phyloP scores from a whole-genome alignment of 2,329 filamentous ascomycete genomes.

The Aspergillus clavatus region DNA sequence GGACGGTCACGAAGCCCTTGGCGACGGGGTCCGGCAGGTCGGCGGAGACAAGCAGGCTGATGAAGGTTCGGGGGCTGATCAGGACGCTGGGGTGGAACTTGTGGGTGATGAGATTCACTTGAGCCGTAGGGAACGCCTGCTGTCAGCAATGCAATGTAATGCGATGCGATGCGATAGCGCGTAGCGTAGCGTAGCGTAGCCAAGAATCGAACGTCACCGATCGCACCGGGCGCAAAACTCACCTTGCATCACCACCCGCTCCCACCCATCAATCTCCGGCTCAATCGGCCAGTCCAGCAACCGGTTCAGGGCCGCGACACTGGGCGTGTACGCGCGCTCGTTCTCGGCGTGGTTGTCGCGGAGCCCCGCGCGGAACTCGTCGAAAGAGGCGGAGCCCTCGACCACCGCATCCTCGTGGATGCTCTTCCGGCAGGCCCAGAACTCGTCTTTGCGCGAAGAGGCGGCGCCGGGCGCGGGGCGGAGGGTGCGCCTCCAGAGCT shows the following conservation, averaged over 20 bases:
- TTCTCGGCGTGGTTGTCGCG: constrained; percentile 37
- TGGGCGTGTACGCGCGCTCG: constrained; percentile 41
- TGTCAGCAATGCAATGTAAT: too few species aligned
- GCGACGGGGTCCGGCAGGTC: constrained; percentile 7
- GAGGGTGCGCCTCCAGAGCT: constrained; percentile 18
- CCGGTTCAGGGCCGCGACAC: constrained; percentile 26
- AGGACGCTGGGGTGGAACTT: constrained; percentile 30
- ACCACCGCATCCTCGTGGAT: constrained; percentile 27
- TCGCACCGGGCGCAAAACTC: too few species aligned
- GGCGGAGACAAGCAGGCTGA: constrained; percentile 30
- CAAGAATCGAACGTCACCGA: too few species aligned
- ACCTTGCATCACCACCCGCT: constrained; percentile 26
- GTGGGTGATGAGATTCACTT: constrained; percentile 36
- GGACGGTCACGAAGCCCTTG: constrained; percentile 30
- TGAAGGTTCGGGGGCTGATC: constrained; percentile 32
- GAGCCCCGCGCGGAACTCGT: constrained; percentile 36
- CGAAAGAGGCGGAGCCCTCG: constrained; percentile 34
- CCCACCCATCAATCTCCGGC: constrained; percentile 18
- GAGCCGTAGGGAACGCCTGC: too few species aligned
- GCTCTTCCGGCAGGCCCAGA: constrained; percentile 41
- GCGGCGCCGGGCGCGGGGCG: neutral
- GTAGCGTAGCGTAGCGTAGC: too few species aligned
- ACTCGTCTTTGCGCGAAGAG: constrained; percentile 27
- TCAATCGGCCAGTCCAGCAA: constrained; percentile 26
- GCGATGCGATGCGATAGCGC: too few species aligned